These are phyloP conservation scores for Xylariaceae sp. DNA, from an alignment of 2,329 filamentous ascomycete species.

Conservation along the genomic window DNA sequence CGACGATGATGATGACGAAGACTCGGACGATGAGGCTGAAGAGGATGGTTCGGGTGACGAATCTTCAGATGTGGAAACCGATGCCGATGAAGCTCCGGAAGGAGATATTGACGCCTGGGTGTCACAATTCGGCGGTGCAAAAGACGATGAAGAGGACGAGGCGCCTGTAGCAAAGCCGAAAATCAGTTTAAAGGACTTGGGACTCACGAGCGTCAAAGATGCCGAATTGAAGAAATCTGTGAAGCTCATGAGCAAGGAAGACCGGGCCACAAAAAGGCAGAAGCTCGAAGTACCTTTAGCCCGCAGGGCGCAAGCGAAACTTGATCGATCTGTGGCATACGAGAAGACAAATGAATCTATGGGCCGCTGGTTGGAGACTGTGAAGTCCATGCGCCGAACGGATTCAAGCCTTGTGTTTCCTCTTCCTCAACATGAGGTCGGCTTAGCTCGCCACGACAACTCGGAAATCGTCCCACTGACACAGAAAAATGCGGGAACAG, in stretches of 20 bases:
- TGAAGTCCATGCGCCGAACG: conserved; percentile 87
- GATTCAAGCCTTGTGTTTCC: conserved; percentile 83
- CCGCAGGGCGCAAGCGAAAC: conserved; percentile 78
- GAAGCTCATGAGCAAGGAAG: conserved; percentile 66
- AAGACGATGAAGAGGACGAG: conserved; percentile 44
- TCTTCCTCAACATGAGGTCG: conserved; percentile 66
- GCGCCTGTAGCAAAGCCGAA: conserved; percentile 58
- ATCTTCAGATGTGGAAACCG: conserved; percentile 41
- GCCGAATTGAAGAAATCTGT: conserved; percentile 73
- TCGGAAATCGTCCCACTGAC: conserved; percentile 64
- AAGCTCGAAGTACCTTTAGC: conserved; percentile 81
- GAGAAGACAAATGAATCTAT: conserved; percentile 89
- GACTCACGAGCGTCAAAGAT: conserved; percentile 67
- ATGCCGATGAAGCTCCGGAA: conserved; percentile 47
- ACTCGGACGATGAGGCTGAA: conserved; percentile 40
- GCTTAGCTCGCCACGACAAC: conserved; percentile 53
- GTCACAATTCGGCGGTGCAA: conserved; percentile 63
- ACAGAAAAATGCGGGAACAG: conserved; percentile 64
- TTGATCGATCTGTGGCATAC: conserved; percentile 79
- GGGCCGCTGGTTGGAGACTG: conserved; percentile 87
- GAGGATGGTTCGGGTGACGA: conserved; percentile 37
- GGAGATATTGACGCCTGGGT: conserved; percentile 48
- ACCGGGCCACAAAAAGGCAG: conserved; percentile 54
- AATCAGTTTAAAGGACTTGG: conserved; percentile 71
- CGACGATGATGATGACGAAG: conserved; percentile 41